Base-by-base conservation (phyloP, 108 stramenopile species). In the Nitzschia putrida region DNA sequence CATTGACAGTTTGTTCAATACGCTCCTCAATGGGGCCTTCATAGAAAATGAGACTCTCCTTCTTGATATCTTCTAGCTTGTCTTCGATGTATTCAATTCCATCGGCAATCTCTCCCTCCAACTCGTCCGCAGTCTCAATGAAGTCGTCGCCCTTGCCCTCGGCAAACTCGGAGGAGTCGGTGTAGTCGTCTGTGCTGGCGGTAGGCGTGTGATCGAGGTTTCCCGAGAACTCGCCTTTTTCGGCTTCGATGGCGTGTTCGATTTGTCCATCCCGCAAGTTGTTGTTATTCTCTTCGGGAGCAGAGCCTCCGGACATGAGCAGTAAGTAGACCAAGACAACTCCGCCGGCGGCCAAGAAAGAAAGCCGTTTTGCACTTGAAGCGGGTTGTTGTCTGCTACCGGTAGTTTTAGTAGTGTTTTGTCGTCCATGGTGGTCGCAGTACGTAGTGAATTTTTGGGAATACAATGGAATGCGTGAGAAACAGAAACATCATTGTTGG, bases 241-340 rank as follows among this genome's bases (percentile, higher is more conserved):
- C 49, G 1, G 57, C 41, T 50, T 20, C 24, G 2, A 23, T 66
- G 34, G 29, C 11, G 40, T 52, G 67, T 43, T 55, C 21, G 41
- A 55, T 55, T 68, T 68, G 67, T 13, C 67, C 67, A 56, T 55
- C 38, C 3, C 20, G 20, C 18, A 56, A 24, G 13, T 16, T 11
- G 20, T 3, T 29, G n/a, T 1, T 39, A 8, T 2, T 7, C 20
- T 18, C 41, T 7, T 24, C 40, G 1, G 18, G 14, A 10, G 41
- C 24, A 41, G 40, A 56, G 7, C 67, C 67, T 26, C 41, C 53
- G n/a, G 23, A 26, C 67, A 68, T 43, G 55, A 25, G 21, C 14
- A 68, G 10, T 2, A 68, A 20, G 14, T 56, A 68, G n/a, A 68
- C 40, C 7, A 68, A 56, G 14, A 23, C 67, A 0, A 68, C 67